Base-by-base conservation (phyloP, 2,329 filamentous ascomycete species). In the Leptographium radiaticola region DNA sequence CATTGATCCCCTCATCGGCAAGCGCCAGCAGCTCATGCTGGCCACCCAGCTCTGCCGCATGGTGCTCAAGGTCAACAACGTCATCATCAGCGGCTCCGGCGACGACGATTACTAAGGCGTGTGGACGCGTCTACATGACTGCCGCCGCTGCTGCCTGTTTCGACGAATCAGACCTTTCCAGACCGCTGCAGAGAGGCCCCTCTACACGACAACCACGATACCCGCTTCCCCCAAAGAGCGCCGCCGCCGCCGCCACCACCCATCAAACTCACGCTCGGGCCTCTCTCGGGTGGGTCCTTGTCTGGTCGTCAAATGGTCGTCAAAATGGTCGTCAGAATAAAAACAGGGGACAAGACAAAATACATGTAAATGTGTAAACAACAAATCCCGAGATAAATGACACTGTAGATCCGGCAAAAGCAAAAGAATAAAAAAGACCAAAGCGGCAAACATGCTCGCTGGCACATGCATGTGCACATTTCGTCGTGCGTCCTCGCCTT, bases 1-100 rank as follows among this genome's bases (percentile, higher is more conserved):
- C 61, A 97, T 98, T 67, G 93, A 98, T 67, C 94, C 93, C 52
- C 75, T 98, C 65, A 98, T 98, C 67, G 93, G 93, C 63, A 98
- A 98, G 80, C 87, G 88, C 71, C 90, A 96, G 74, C 93, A 98
- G 73, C 79, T 98, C 57, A 82, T 96, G 73, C 80, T 98, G 60
- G 93, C 93, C 36, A 98, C 94, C 52, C 93, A 98, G 75, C 76
- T 98, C 61, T 97, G 93, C 76, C 84, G 93, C 61, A 97, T 98
- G 91, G 90, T 96, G 61, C 78, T 96, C 62, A 96, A 95, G 82
- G 83, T 90, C 67, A 95, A 96, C 76, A 95, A 95, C 68, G 90
- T 96, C 60, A 95, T 96, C 69, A 84, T 96, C 63, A 82, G 89
- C 56, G 90, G 90, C 54, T 82, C 81, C 59, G 90, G 90, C 61